Conservation (phyloP, 2,329 filamentous ascomycete genomes). For the Beauveria brongniartii region DNA sequence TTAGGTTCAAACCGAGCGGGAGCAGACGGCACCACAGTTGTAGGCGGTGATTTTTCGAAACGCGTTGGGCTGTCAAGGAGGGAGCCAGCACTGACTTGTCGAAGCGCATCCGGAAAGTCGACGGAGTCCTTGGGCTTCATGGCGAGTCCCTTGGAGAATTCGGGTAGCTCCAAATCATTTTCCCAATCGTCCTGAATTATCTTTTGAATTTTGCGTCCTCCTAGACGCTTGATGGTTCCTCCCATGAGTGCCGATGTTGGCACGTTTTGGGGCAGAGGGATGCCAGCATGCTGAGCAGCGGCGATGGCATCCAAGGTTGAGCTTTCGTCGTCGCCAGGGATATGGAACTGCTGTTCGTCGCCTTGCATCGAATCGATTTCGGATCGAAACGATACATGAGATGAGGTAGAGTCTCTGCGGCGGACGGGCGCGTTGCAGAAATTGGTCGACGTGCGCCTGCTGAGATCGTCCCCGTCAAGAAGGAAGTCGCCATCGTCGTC, state of each 20-base stretch:
- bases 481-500: constrained; percentile 65
- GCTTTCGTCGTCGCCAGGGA: constrained; percentile 77
- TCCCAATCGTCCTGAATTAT: constrained; percentile 75
- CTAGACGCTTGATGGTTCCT: constrained; percentile 86
- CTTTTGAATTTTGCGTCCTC: constrained; percentile 63
- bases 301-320: constrained; percentile 80
- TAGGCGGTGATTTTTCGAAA: constrained; percentile 24
- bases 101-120: constrained; percentile 59
- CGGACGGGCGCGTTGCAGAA: constrained; percentile 36
- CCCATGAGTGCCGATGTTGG: constrained; percentile 84
- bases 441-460: constrained; percentile 45
- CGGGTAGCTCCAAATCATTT: constrained; percentile 66
- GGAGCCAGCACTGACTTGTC: constrained; percentile 55
- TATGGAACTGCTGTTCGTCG: constrained; percentile 79
- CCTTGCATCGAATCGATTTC: constrained; percentile 68
- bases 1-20: constrained; percentile 13
- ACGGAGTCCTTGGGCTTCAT: constrained; percentile 55
- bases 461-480: constrained; percentile 59
- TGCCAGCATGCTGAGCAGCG: constrained; percentile 79
- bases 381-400: constrained; percentile 71
- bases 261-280: constrained; percentile 80
- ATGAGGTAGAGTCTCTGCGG: constrained; percentile 71
- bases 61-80: constrained; percentile 45
- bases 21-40: constrained; percentile 14
- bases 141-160: constrained; percentile 48